Conservation (phyloP, 2,329 filamentous ascomycete species). For the Biscogniauxia marginata region DNA sequence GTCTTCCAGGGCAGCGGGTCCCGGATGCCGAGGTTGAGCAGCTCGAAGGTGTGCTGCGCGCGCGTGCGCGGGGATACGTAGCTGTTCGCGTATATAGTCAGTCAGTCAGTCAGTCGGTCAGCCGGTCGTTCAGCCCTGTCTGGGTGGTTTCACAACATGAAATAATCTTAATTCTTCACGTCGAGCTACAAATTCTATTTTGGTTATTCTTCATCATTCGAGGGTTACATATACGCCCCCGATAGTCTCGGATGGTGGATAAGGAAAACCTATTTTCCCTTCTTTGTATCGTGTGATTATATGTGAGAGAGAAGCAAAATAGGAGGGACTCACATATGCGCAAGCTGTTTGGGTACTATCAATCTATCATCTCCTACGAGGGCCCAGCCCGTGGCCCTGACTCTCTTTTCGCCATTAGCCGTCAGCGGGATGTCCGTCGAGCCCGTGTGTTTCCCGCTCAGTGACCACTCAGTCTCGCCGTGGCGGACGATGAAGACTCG, state of each 20-base stretch:
- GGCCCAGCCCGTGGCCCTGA: slow-evolving; percentile 75
- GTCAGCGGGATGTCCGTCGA: slow-evolving; percentile 85
- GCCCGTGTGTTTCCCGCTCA: slow-evolving; percentile 82
- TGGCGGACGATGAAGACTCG: slow-evolving; percentile 83
- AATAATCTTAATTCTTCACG: too few relatives aligned
- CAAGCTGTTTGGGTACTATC: slow-evolving; percentile 78
- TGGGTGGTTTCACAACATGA: too few relatives aligned
- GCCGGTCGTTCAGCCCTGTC: background rate
- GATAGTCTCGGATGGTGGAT: too few relatives aligned
- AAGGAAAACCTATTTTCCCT: too few relatives aligned
- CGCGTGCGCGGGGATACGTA: slow-evolving; percentile 86
- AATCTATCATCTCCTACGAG: slow-evolving; percentile 81
- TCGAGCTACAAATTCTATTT: too few relatives aligned
- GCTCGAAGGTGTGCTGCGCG: slow-evolving; percentile 85
- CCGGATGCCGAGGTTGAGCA: slow-evolving; percentile 72
- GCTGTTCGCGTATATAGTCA: too few relatives aligned
- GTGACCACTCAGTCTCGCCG: slow-evolving; percentile 94
- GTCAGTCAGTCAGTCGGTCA: too few relatives aligned
- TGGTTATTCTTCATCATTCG: too few relatives aligned
- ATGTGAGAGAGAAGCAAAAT: slow-evolving; percentile 1
- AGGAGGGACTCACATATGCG: slow-evolving; percentile 66
- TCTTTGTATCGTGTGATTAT: too few relatives aligned
- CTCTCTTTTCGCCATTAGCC: slow-evolving; percentile 72
- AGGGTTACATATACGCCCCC: too few relatives aligned
- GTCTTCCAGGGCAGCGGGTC: slow-evolving; percentile 69